Conservation (phyloP, 1,284 basidiomycete genomes). For the Ustilago bromivora region DNA sequence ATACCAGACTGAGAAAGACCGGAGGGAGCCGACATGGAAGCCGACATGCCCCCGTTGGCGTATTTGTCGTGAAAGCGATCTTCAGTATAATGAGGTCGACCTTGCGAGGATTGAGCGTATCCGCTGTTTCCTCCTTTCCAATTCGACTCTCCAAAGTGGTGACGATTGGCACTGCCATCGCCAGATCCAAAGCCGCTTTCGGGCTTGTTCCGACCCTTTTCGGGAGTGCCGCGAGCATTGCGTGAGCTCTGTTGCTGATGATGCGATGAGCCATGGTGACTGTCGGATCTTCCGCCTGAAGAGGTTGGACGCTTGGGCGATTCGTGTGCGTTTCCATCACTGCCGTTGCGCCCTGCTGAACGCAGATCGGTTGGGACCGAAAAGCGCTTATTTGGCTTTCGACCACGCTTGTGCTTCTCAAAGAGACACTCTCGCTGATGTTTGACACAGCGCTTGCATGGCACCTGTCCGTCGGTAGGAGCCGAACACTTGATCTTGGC, state of each 20-base stretch:
- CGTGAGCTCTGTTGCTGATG: constrained; percentile 17
- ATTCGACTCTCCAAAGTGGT: constrained; percentile 14
- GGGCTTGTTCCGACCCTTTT: constrained; percentile 26
- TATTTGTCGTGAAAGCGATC: constrained; percentile 47
- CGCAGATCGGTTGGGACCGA: constrained; percentile 51
- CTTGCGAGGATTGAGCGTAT: constrained; percentile 17
- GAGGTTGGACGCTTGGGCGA: constrained; percentile 24
- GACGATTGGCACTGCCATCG: constrained; percentile 21
- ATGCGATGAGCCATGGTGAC: constrained; percentile 12
- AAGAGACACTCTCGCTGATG: constrained; percentile 60
- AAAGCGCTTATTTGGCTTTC: constrained; percentile 57
- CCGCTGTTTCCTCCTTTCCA: constrained; percentile 27
- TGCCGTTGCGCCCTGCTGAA: constrained; percentile 25
- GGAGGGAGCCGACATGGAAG: constrained; percentile 45
- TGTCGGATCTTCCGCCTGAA: constrained; percentile 26
- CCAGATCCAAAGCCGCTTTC: constrained; percentile 16
- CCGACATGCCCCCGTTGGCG: constrained; percentile 25
- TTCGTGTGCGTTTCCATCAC: constrained; percentile 25
- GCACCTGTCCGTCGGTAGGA: constrained; percentile 59
- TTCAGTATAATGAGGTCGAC: constrained; percentile 24
- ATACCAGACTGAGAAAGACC: constrained; percentile 33
- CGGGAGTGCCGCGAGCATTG: constrained; percentile 32
- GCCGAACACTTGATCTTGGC: constrained; percentile 63
- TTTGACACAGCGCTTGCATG: constrained; percentile 59
- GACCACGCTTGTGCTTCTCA: constrained; percentile 60